Conservation (phyloP, 2,329 filamentous ascomycete genomes). For the Shiraia sp. region DNA sequence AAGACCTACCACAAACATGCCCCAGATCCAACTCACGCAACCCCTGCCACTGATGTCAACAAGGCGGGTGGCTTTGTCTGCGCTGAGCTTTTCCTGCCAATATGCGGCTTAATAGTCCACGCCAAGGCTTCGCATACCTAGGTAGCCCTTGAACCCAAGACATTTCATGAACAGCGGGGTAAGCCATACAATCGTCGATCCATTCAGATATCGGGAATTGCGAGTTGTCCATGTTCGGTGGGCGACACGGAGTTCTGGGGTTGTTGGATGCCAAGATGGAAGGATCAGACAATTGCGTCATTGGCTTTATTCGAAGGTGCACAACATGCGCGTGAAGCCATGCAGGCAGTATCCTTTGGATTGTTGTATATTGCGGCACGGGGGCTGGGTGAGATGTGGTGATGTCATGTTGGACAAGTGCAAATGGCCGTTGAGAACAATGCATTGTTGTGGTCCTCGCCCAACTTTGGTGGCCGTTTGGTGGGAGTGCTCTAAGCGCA, state of each 20-base stretch:
- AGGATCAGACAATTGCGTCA: slow-evolving; percentile 28
- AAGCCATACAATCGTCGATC: slow-evolving; percentile 21
- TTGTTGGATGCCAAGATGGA: slow-evolving; percentile 20
- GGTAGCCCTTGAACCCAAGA: slow-evolving; percentile 15
- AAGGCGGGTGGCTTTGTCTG: slow-evolving; percentile 14
- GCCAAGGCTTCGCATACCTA: slow-evolving; percentile 19
- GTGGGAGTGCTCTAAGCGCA: too few relatives aligned
- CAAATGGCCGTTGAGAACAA: too few relatives aligned
- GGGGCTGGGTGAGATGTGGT: too few relatives aligned
- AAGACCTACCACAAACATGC: too few relatives aligned
- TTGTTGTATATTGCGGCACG: background rate
- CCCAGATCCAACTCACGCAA: too few relatives aligned
- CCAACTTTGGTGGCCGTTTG: too few relatives aligned
- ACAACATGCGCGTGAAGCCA: background rate
- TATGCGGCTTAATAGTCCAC: slow-evolving; percentile 12
- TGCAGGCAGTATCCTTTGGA: too few relatives aligned
- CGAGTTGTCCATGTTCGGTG: slow-evolving; percentile 7
- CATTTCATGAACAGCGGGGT: slow-evolving; percentile 8
- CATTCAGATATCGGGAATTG: slow-evolving; percentile 3
- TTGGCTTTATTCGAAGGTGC: slow-evolving; percentile 11
- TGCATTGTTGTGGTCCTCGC: too few relatives aligned
- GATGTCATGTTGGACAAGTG: too few relatives aligned
- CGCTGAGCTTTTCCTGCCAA: slow-evolving; percentile 17
- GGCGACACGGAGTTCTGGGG: too few relatives aligned
- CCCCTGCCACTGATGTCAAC: slow-evolving; percentile 19